These are phyloP conservation scores for Xerocomellus amylosporus DNA, from an alignment of 768 basidiomycete genomes.

Conservation along the genomic window DNA sequence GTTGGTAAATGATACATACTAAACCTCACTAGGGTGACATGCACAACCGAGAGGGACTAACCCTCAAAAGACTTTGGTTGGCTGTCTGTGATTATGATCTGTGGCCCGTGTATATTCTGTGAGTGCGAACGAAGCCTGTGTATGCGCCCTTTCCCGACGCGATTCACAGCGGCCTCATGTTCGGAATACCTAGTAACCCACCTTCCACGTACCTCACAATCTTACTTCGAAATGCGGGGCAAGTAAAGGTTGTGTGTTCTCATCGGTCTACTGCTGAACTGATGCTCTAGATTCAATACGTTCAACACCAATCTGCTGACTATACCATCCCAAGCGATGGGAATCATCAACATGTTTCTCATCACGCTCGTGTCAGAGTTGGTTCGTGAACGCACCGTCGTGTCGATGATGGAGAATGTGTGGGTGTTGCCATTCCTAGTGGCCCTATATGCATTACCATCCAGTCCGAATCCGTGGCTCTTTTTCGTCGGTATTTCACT, in stretches of 20 bases:
- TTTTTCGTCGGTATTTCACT: conserved; percentile 42
- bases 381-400: conserved; percentile 51
- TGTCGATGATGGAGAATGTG: conserved; percentile 52
- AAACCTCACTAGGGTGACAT: conserved; percentile 39
- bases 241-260: neutral
- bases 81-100: conserved; percentile 61
- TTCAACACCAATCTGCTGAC: conserved; percentile 59
- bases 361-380: conserved; percentile 51
- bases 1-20: neutral
- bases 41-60: conserved; percentile 67
- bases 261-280: neutral
- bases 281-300: conserved; percentile 47
- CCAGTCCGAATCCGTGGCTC: conserved; percentile 49
- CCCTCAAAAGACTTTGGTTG: conserved; percentile 47
- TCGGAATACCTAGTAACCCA: conserved; percentile 47
- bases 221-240: conserved; percentile 54
- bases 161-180: conserved; percentile 45
- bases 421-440: conserved; percentile 65
- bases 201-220: conserved; percentile 59
- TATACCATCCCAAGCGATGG: conserved; percentile 52
- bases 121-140: neutral
- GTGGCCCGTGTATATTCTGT: conserved; percentile 64
- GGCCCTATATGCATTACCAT: conserved; percentile 48
- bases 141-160: neutral
- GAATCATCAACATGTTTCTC: conserved; percentile 51